These are phyloP conservation scores for Chaetomiaceae sp. DNA, from an alignment of 2,329 filamentous ascomycete species.

Conservation along the genomic window DNA sequence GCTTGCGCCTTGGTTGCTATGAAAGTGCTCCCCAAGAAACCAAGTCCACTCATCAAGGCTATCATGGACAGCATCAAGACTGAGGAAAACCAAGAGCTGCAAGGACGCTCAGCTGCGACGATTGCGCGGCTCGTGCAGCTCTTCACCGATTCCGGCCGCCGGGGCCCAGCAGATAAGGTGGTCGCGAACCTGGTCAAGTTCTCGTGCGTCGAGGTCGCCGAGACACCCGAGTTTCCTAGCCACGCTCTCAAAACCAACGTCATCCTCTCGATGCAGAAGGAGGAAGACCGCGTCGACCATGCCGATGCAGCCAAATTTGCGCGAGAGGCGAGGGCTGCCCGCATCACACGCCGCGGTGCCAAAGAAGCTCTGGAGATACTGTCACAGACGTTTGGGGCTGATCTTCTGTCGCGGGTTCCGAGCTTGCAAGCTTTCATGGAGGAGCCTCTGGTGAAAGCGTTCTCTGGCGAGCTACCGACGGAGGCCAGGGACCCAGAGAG, in stretches of 20 bases:
- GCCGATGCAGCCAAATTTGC: conserved; percentile 88
- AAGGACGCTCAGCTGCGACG: conserved; percentile 78
- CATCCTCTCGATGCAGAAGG: conserved; percentile 91
- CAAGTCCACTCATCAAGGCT: conserved; percentile 85
- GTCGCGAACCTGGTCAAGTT: conserved; percentile 95
- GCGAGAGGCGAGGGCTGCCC: conserved; percentile 79
- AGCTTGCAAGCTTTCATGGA: conserved; percentile 79
- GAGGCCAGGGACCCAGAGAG: conserved; percentile 70
- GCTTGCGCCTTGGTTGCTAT: conserved; percentile 88
- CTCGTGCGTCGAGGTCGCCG: conserved; percentile 94
- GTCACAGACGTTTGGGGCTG: conserved; percentile 69
- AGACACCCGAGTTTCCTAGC: conserved; percentile 89
- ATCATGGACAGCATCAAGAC: conserved; percentile 98
- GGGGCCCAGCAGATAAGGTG: conserved; percentile 88
- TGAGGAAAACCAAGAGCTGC: conserved; percentile 86
- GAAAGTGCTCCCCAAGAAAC: conserved; percentile 84
- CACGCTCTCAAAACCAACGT: conserved; percentile 74
- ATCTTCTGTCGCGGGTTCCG: conserved; percentile 77
- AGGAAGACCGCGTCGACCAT: conserved; percentile 92
- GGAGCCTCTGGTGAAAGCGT: conserved; percentile 69
- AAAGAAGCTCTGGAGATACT: conserved; percentile 92
- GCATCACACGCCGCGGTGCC: conserved; percentile 85
- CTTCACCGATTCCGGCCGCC: conserved; percentile 74
- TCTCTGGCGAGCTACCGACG: conserved; percentile 65
- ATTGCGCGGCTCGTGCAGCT: conserved; percentile 82